Evolutionary conservation across 176 grass and related monocot species (phyloP).

Genomic region (Aegilops tauschii): DNA sequence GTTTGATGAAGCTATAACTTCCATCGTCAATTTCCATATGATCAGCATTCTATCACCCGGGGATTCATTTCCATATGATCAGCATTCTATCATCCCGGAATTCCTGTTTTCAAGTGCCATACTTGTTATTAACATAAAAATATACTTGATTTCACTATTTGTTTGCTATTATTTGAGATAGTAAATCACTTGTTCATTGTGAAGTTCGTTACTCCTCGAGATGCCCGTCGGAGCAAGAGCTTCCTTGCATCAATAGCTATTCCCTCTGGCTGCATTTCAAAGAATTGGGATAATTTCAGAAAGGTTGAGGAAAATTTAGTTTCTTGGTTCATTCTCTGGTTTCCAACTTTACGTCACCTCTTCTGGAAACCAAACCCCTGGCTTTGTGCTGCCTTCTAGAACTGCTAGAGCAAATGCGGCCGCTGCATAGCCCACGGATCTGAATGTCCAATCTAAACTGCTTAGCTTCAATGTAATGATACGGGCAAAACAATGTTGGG

Average conservation of each 20-base stretch:
- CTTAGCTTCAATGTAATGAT: background rate
- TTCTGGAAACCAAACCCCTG: constrained; percentile 68
- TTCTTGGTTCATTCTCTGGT: background rate
- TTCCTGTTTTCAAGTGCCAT: background rate
- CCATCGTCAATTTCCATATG: background rate
- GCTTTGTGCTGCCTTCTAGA: constrained; percentile 55
- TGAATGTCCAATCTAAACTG: background rate
- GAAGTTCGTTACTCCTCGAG: constrained; percentile 48
- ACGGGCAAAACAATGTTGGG: no score
- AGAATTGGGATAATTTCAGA: constrained; percentile 12
- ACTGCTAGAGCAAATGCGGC: constrained; percentile 45
- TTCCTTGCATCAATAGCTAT: constrained; percentile 59
- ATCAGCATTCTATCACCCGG: background rate
- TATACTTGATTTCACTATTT: background rate
- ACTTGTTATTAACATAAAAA: background rate
- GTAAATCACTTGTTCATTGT: constrained; percentile 43
- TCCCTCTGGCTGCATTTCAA: constrained; percentile 46
- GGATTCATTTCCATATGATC: no score
- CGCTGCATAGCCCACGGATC: constrained; percentile 36
- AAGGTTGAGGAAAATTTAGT: background rate
- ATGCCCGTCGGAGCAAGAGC: constrained; percentile 40
- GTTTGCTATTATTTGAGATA: background rate
- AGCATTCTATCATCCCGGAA: no score
- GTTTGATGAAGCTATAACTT: background rate
- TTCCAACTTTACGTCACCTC: constrained; percentile 29